phyloP scores from a whole-genome alignment of 2,329 filamentous ascomycete genomes.

The Phialocephala sp. region DNA sequence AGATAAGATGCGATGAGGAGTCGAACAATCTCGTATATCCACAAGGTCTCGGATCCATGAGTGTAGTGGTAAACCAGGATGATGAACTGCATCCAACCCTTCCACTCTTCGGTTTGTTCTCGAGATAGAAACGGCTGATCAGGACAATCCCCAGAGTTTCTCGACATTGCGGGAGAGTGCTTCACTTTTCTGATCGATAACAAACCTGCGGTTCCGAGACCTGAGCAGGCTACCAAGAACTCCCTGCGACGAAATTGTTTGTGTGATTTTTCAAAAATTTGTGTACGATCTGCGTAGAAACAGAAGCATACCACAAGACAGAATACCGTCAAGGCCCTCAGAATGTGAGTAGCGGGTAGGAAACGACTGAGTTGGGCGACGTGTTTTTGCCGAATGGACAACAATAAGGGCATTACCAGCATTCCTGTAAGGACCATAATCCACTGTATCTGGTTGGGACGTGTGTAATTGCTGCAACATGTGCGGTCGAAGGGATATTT shows the following conservation, averaged over 20 bases:
- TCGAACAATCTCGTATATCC: conserved; percentile 60
- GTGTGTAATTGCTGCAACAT: conserved; percentile 56
- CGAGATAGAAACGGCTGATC: conserved; percentile 55
- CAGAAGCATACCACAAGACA: conserved; percentile 48
- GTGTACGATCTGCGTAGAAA: conserved; percentile 60
- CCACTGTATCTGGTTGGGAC: conserved; percentile 46
- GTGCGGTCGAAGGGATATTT: conserved; percentile 54
- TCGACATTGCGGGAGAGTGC: conserved; percentile 8
- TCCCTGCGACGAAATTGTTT: conserved; percentile 50
- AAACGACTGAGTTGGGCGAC: conserved; percentile 25
- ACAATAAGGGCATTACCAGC: conserved; percentile 39
- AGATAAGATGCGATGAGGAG: conserved; percentile 63
- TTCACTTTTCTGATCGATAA: conserved; percentile 40
- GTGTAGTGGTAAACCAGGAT: conserved; percentile 65
- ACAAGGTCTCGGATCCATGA: conserved; percentile 54
- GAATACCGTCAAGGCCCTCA: conserved; percentile 33
- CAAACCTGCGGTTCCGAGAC: conserved; percentile 41
- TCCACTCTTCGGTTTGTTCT: conserved; percentile 67
- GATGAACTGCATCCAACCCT: conserved; percentile 67
- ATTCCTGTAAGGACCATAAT: conserved; percentile 42
- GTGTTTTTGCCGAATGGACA: conserved; percentile 31
- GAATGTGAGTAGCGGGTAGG: conserved; percentile 30
- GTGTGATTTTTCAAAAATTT: conserved; percentile 56
- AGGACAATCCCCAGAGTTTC: conserved; percentile 5
- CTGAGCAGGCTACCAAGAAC: conserved; percentile 41